Evolutionary conservation across 2,329 filamentous ascomycete species (phyloP).

Genomic region (Colletotrichum plurivorum): DNA sequence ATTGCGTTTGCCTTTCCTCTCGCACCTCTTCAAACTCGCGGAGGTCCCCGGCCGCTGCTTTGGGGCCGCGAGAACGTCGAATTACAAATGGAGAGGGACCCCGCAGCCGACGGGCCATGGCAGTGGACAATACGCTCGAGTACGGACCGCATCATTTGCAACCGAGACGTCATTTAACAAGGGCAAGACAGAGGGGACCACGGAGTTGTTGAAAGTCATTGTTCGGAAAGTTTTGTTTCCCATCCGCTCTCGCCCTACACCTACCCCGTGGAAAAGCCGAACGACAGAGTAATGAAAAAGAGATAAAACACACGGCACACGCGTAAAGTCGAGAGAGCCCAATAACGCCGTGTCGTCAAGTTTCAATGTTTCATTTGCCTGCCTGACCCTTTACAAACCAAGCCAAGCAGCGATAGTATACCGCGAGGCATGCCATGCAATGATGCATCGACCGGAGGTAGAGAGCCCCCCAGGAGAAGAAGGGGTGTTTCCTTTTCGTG

Average conservation of each 20-base stretch:
- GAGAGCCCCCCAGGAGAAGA: conserved; percentile 51
- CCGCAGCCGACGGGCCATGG: too few species aligned
- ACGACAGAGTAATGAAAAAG: conserved; percentile 9
- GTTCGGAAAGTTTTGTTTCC: conserved; percentile 1
- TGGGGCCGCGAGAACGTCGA: too few species aligned
- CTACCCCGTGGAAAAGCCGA: not conserved
- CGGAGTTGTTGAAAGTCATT: conserved; percentile 19
- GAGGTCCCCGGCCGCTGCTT: too few species aligned
- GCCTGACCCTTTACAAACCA: conserved; percentile 64
- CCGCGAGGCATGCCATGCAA: conserved; percentile 61
- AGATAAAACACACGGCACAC: conserved; percentile 37
- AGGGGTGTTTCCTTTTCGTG: conserved; percentile 10
- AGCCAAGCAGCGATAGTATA: conserved; percentile 54
- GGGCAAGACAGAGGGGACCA: not conserved
- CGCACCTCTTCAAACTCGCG: too few species aligned
- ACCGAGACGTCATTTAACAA: not conserved
- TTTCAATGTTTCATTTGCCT: conserved; percentile 67
- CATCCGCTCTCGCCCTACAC: conserved; percentile 1
- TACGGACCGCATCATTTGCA: not conserved
- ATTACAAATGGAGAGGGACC: too few species aligned
- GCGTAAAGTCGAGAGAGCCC: conserved; percentile 33
- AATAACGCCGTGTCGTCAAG: conserved; percentile 48
- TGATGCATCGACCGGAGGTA: conserved; percentile 57
- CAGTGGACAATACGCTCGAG: too few species aligned
- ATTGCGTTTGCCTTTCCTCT: too few species aligned